These are phyloP conservation scores for Teratosphaeria zuluensis DNA, from an alignment of 2,329 filamentous ascomycete genomes.

Conservation along the genomic window DNA sequence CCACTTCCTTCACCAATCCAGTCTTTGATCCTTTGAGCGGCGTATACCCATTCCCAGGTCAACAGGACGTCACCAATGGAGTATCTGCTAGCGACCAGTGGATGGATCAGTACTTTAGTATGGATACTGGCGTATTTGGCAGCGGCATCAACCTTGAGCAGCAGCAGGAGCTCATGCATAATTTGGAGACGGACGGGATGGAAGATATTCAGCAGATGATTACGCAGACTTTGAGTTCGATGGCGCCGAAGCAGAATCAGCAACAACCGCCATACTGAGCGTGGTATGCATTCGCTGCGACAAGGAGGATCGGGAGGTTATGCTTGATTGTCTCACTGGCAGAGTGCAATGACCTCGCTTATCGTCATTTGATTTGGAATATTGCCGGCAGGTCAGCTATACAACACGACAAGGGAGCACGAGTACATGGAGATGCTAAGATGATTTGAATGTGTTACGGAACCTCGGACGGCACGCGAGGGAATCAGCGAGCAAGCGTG, in stretches of 20 bases:
- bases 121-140: constrained; percentile 22
- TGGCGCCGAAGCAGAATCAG: constrained; percentile 14
- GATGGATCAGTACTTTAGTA: constrained; percentile 10
- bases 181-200: constrained; percentile 28
- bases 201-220: constrained; percentile 30
- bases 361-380: too few species aligned
- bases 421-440: not conserved
- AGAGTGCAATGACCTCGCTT: too few species aligned
- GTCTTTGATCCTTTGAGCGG: constrained; percentile 17
- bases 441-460: not conserved
- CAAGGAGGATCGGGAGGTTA: too few species aligned
- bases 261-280: not conserved
- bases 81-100: not conserved
- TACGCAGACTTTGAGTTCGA: constrained; percentile 15
- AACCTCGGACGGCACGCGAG: not conserved
- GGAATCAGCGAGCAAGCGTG: not conserved
- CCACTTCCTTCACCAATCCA: constrained; percentile 10
- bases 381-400: too few species aligned
- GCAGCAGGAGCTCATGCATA: constrained; percentile 28
- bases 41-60: constrained; percentile 17
- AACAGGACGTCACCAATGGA: constrained; percentile 2
- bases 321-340: too few species aligned
- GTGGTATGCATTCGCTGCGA: not conserved
- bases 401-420: too few species aligned
- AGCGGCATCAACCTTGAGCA: constrained; percentile 24